Evolutionary conservation across 1,284 basidiomycete species (phyloP).

Genomic region (Inonotus hispidus): DNA sequence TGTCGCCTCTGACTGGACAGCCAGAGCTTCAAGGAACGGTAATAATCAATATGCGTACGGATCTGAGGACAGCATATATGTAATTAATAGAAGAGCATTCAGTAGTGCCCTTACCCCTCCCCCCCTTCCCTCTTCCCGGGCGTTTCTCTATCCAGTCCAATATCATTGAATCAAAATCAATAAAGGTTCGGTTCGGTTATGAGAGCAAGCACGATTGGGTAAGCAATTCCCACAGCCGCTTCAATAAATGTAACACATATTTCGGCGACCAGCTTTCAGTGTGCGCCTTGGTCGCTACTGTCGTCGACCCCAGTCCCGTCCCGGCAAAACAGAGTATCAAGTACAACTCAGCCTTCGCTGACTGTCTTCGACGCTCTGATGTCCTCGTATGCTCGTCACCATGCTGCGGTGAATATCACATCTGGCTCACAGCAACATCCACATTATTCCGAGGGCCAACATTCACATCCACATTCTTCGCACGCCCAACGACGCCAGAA

Average conservation of each 20-base stretch:
- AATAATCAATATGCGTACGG: background rate
- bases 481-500: slow-evolving; percentile 35
- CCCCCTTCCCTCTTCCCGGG: background rate
- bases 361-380: slow-evolving; percentile 13
- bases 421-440: slow-evolving; percentile 10
- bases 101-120: background rate
- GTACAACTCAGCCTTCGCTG: background rate
- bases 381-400: slow-evolving; percentile 16
- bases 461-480: background rate
- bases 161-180: background rate
- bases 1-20: background rate
- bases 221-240: slow-evolving; percentile 2
- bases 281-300: background rate
- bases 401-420: slow-evolving; percentile 8
- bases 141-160: background rate
- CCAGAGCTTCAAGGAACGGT: background rate
- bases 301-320: background rate
- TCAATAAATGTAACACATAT: background rate
- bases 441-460: slow-evolving; percentile 1
- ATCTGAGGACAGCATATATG: background rate
- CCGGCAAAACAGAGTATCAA: background rate
- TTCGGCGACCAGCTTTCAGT: background rate
- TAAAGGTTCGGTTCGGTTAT: background rate
- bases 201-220: background rate
- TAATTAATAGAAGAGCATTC: background rate